Evolutionary conservation across 192 early-diverging fungal genomes (phyloP).

Genomic region (Obelidium mucronatum): DNA sequence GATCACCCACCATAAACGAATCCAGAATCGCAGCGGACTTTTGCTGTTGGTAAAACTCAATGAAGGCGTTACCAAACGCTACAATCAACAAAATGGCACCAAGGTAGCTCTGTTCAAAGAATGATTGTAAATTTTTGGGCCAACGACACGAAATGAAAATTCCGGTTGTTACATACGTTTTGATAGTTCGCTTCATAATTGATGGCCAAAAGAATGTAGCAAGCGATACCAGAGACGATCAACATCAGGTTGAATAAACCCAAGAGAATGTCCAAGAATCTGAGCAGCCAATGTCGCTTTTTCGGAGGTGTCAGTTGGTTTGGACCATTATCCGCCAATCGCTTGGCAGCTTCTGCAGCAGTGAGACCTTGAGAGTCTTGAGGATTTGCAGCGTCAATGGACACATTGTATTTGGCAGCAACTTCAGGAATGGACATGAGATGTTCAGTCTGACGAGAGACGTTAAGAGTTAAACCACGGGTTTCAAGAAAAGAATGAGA

Average conservation of each 20-base stretch:
- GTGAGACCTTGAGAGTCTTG: slow-evolving; percentile 72
- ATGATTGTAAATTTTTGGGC: not conserved
- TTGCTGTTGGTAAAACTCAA: slow-evolving; percentile 54
- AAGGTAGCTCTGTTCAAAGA: slow-evolving; percentile 11
- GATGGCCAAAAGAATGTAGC: slow-evolving; percentile 79
- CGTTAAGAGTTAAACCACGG: too few relatives aligned
- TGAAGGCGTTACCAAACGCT: not conserved
- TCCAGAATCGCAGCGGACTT: slow-evolving; percentile 89
- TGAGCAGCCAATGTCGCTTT: slow-evolving; percentile 69
- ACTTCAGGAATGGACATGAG: slow-evolving; percentile 63
- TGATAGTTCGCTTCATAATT: slow-evolving; percentile 75
- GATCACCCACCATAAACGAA: slow-evolving; percentile 76
- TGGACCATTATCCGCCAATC: slow-evolving; percentile 71
- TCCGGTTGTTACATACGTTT: slow-evolving; percentile 59
- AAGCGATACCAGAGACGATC: slow-evolving; percentile 77
- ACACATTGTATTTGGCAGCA: slow-evolving; percentile 50
- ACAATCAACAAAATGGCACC: slow-evolving; percentile 20
- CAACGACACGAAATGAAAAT: not conserved
- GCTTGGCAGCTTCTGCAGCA: slow-evolving; percentile 59
- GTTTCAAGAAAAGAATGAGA: not conserved
- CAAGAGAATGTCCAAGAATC: slow-evolving; percentile 76
- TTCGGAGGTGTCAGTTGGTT: slow-evolving; percentile 87
- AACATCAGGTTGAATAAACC: slow-evolving; percentile 86
- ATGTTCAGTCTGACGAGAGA: slow-evolving; percentile 72
- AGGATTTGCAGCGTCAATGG: slow-evolving; percentile 64